These are phyloP conservation scores for Gardenia jasminoides DNA, from an alignment of 257 asterid species.

Conservation along the genomic window DNA sequence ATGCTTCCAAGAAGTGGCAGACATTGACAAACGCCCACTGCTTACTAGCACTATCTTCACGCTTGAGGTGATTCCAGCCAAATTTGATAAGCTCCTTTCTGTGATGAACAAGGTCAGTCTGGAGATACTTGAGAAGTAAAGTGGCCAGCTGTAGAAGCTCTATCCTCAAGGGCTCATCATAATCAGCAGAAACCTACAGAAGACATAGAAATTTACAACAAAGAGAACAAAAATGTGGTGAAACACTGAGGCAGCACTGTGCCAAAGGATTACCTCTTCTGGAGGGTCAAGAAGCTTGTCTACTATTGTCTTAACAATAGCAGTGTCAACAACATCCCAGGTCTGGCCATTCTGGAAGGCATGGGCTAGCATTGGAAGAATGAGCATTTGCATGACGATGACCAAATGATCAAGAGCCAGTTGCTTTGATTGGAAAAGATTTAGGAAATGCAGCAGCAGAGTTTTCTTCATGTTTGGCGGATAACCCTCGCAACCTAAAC, in stretches of 20 bases:
- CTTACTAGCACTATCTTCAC: conserved; percentile 99
- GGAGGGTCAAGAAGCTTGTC: conserved; percentile 99
- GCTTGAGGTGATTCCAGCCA: conserved; percentile 99
- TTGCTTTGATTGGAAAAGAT: conserved; percentile 81
- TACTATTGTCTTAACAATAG: conserved; percentile 85
- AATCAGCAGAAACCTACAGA: conserved; percentile 78
- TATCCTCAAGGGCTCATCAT: conserved; percentile 96
- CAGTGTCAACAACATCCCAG: conserved; percentile 95
- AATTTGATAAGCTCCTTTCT: conserved; percentile 95
- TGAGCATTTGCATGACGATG: conserved; percentile 97
- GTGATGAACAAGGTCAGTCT: conserved; percentile 93
- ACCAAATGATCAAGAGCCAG: conserved; percentile 95
- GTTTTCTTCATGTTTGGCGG: conserved; percentile 88
- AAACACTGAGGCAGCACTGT: conserved; percentile 13
- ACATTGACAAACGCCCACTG: conserved; percentile 99
- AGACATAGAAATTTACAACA: conserved; percentile 9
- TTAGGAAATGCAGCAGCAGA: conserved; percentile 81
- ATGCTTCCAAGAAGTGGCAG: conserved; percentile 98
- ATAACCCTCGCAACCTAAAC: conserved; percentile 90
- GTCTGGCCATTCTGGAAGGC: conserved; percentile 95
- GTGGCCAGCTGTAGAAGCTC: conserved; percentile 99
- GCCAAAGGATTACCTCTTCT: conserved; percentile 70
- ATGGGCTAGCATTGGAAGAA: conserved; percentile 98
- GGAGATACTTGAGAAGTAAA: conserved; percentile 94
- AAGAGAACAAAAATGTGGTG: conserved; percentile 2